Evolutionary conservation across 805 yeast species (phyloP).

Genomic region (Candida krabiensis): DNA sequence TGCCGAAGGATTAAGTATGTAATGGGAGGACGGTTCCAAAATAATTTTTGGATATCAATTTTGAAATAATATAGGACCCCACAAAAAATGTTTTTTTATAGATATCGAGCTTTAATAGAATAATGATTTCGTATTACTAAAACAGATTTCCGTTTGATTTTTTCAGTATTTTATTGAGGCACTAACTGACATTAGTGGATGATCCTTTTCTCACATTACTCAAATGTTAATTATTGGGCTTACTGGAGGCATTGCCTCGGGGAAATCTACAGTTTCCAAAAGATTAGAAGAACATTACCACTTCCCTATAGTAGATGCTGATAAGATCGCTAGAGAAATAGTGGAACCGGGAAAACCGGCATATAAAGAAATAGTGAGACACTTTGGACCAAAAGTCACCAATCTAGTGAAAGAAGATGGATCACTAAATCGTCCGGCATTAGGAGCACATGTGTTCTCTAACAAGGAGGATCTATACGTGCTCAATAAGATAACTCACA

Average conservation of each 20-base stretch:
- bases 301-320: slow-evolving; percentile 82
- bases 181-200: too few relatives aligned
- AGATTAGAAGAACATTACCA: slow-evolving; percentile 50
- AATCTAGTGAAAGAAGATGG: slow-evolving; percentile 48
- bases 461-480: slow-evolving; percentile 55
- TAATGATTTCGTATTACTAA: too few relatives aligned
- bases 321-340: slow-evolving; percentile 79
- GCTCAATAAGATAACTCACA: slow-evolving; percentile 81
- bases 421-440: slow-evolving; percentile 63
- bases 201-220: too few relatives aligned
- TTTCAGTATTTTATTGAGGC: too few relatives aligned
- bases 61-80: too few relatives aligned
- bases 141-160: too few relatives aligned
- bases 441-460: slow-evolving; percentile 80
- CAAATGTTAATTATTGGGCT: slow-evolving; percentile 85
- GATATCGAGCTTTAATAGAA: too few relatives aligned
- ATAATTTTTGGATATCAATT: too few relatives aligned
- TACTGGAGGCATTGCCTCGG: slow-evolving; percentile 98
- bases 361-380: slow-evolving; percentile 58
- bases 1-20: too few relatives aligned
- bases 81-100: too few relatives aligned
- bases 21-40: too few relatives aligned
- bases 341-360: slow-evolving; percentile 80
- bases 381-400: slow-evolving; percentile 58
- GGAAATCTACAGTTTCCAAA: slow-evolving; percentile 86